A percentile compares a stretch with the other conserved stretches of the same genome.
phyloP scores from a whole-genome alignment of 2,329 filamentous ascomycete genomes.

The Zarea fungicola region DNA sequence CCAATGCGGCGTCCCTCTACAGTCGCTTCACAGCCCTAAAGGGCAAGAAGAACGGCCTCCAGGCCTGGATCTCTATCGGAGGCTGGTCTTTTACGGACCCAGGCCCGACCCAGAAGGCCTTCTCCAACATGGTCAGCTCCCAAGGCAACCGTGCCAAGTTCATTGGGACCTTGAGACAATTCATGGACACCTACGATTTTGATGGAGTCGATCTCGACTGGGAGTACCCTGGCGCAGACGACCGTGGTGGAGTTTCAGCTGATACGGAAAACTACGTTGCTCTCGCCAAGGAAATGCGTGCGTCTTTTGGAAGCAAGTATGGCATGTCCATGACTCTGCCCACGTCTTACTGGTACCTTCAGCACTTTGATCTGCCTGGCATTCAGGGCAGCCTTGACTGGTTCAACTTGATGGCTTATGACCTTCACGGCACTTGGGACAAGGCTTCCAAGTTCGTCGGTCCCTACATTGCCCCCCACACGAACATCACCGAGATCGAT shows the following conservation, averaged over 20 bases:
- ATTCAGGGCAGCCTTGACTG: slow-evolving; percentile 7
- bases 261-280: slow-evolving; percentile 17
- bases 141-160: slow-evolving; percentile 28
- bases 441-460: slow-evolving; percentile 25
- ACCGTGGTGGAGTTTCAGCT: slow-evolving; percentile 8
- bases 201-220: slow-evolving; percentile 26
- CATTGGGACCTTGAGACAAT: slow-evolving; percentile 26
- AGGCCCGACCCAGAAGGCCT: slow-evolving; percentile 20
- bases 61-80: slow-evolving; percentile 32
- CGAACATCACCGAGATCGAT: slow-evolving; percentile 32
- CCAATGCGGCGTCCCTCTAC: slow-evolving; percentile 14
- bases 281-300: slow-evolving; percentile 16
- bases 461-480: slow-evolving; percentile 30
- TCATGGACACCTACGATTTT: slow-evolving; percentile 20
- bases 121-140: slow-evolving; percentile 20
- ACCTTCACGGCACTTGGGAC: slow-evolving; percentile 28
- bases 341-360: slow-evolving; percentile 22
- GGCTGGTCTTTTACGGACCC: slow-evolving; percentile 36
- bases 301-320: slow-evolving; percentile 13
- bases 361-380: slow-evolving; percentile 14
- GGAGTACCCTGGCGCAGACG: slow-evolving; percentile 21
- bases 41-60: slow-evolving; percentile 20
- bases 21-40: slow-evolving; percentile 27
- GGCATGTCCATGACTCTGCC: slow-evolving; percentile 17
- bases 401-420: slow-evolving; percentile 16